Base-by-base conservation (phyloP, 305 asterid genomes). In the Fraxinus sp. region DNA sequence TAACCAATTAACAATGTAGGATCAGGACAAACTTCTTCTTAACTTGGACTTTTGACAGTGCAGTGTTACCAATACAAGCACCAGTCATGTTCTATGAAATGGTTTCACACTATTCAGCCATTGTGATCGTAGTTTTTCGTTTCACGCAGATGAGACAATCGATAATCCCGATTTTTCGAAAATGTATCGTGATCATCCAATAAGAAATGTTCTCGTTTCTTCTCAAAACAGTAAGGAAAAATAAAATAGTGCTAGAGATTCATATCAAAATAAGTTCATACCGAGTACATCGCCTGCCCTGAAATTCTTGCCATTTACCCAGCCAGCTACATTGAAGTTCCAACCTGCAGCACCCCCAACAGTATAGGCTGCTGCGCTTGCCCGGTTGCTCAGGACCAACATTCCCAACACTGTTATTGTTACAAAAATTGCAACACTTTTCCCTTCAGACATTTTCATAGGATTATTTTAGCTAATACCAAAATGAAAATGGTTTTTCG, bases 311-410 rank as follows among this genome's bases (percentile, higher is more conserved):
- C 87, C 89, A 2, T 72, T 83, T 70, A 80, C 85, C 91, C 92
- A 88, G 8, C 85, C 85, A 1, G 77, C 79, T 1, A 79, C 68
- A 0, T 9, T 16, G 20, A 80, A 86, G 9, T 9, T 28, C 90
- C 90, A 89, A 37, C 88, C 92, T 1, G 16, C 0, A 4, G 78
- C 37, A 66, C 75, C 92, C 35, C 91, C 91, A 5, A 87, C 92
- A 7, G 36, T 84, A 57, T 78, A 86, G 44, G 32, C 85, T 20
- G 79, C 30, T 79, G 88, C 86, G 16, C 35, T 57, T 24, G 82
- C 85, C 41, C 28, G 18, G 4, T 30, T 55, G 41, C 66, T 74
- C 7, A 70, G 84, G 32, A 80, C 20, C 26, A 88, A 5, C 9
- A 82, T 13, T 28, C 80, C 80, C 5, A 80, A 16, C 0, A 86